Base-by-base conservation (phyloP, 1,284 basidiomycete species). In the Cystobasidiaceae sp. region DNA sequence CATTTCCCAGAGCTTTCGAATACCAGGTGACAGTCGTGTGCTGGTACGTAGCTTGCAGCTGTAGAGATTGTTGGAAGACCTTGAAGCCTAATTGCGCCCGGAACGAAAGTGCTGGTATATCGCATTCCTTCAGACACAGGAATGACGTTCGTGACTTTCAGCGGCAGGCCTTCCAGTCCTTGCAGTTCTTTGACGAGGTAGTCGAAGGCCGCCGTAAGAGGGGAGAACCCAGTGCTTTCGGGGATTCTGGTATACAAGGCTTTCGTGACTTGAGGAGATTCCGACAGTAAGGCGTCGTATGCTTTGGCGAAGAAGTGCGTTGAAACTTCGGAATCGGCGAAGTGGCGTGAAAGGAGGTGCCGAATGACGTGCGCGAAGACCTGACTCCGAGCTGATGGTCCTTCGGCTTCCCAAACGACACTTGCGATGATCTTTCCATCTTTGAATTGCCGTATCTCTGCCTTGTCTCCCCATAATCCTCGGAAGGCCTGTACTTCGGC, bases 371-470 rank as follows among this genome's bases (percentile, higher is more conserved):
- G 82, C 7, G 81, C 79, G 0, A 93, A 91, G 41, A 98, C 86
- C 55, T 86, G 83, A 1, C 84, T 81, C 7, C 89, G 86, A 69
- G 93, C 90, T 68, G 91, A 89, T 0, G 76, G 76, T n/a, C 77
- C 71, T 6, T 88, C 61, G 1, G 78, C 72, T 21, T 80, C 77
- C 96, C 96, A 99, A 0, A 97, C 92, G 13, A 98, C 91, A 74
- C 89, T 92, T 77, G 97, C 91, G 6, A 84, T 76, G 68, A 98
- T 97, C 4, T 87, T 83, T 0, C 94, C 94, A 73, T 98, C 93
- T 76, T 97, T 93, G 82, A 98, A 99, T 19, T 94, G 84, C n/a
- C 96, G 84, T 21, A 97, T 80, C 75, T 98, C 94, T 0, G 93
- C 86, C 74, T 90, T 90, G 52, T 85, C 81, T 1, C 93, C 94